Evolutionary conservation across 2,329 filamentous ascomycete species (phyloP).

Genomic region (Fusarium sp.): DNA sequence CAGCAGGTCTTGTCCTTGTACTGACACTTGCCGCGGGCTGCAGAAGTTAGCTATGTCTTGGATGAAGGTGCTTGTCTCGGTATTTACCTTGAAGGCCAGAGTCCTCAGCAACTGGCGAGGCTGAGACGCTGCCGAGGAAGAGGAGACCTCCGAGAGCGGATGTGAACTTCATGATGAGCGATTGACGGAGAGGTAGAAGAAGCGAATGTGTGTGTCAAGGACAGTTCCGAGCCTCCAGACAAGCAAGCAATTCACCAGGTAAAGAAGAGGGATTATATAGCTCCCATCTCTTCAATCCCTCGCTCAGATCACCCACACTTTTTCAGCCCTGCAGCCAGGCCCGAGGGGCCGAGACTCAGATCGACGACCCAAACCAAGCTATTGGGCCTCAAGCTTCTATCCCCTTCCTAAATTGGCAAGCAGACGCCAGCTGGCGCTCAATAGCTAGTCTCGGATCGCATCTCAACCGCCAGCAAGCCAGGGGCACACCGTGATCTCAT

Average conservation of each 20-base stretch:
- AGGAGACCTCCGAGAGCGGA: background rate
- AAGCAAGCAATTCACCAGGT: background rate
- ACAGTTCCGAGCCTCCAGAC: background rate
- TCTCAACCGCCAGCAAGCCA: background rate
- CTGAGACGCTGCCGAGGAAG: background rate
- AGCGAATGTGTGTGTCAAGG: background rate
- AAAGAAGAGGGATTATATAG: background rate
- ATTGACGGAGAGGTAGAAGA: background rate
- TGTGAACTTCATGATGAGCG: constrained; percentile 1
- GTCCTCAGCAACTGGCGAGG: background rate
- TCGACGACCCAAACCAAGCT: background rate
- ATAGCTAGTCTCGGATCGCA: background rate
- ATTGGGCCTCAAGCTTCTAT: background rate
- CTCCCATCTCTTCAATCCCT: background rate
- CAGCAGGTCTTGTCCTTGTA: constrained; percentile 35
- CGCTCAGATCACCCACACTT: background rate
- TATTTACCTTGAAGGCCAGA: background rate
- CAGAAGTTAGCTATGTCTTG: background rate
- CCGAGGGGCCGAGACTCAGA: background rate
- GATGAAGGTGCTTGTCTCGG: background rate
- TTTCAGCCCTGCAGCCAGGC: background rate
- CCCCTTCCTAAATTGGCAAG: background rate
- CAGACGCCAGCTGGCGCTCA: background rate
- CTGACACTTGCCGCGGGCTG: constrained; percentile 29
- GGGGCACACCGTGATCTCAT: background rate